Base-by-base conservation (phyloP, 1,284 basidiomycete genomes). In the Ganoderma resinaceum region DNA sequence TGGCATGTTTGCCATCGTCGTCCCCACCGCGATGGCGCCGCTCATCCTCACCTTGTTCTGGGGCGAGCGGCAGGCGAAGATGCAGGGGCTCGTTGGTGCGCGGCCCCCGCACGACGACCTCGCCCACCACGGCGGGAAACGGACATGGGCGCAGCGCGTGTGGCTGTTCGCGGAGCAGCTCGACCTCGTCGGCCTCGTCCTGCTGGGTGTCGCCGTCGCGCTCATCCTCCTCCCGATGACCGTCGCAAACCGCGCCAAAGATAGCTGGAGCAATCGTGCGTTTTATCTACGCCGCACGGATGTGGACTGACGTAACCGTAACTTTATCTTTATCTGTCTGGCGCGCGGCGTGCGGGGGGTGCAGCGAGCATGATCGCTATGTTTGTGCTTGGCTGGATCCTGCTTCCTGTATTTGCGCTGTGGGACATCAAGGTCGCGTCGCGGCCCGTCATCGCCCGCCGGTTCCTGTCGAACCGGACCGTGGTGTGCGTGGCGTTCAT, bases 41-140 rank as follows among this genome's bases (percentile, higher is more conserved):
- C 83, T 90, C 46, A 91, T 93, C 71, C 67, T 85, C 66, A 89
- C 88, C 11, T 86, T 95, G 4, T 81, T 90, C 63, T 94, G 91
- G 91, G 90, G 89, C 0, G 91, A 95, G 76, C 75, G 78, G 59
- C 89, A 88, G 76, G 89, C 90, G 8, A 86, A 84, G 76, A 84
- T 83, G 69, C 79, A 85, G 16, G 86, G 86, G 1, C 76, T 87
- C 53, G 77, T 86, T 66, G 58, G 75, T 57, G 64, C 68, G 23
- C 63, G 71, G 35, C 68, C 14, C 9, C 62, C 63, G 14, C 67
- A 61, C n/a, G 63, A 57, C 9, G 70, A 71, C 33, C 37, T 74
- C 14, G 61, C 63, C 16, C 66, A 66, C 6, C 66, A 33, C 20
- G 68, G 55, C 18, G n/a, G n/a, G n/a, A 67, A 68, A 46, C 61